Evolutionary conservation across 192 early-diverging fungal genomes (phyloP).

Genomic region (Umbelopsis ramanniana): DNA sequence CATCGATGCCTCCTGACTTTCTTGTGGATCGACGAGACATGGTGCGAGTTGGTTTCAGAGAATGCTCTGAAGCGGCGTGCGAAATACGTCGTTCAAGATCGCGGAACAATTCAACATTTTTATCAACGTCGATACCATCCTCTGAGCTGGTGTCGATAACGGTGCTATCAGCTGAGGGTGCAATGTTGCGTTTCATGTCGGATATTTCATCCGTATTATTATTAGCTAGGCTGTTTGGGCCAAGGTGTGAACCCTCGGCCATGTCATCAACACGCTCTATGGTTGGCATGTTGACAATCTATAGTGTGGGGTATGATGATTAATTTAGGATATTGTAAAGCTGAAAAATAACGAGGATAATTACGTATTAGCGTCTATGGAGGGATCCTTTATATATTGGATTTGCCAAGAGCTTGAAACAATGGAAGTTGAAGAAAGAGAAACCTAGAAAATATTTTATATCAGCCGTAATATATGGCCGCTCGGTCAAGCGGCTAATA

Average conservation of each 20-base stretch:
- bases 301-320: no score
- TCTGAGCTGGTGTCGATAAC: constrained; percentile 23
- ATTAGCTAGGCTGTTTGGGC: neutral
- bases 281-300: neutral
- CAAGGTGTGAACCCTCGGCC: neutral
- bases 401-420: neutral
- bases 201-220: neutral
- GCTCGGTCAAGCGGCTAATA: no score
- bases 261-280: neutral
- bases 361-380: neutral
- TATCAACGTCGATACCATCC: constrained; percentile 9
- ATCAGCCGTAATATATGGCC: neutral
- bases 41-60: constrained; percentile 13
- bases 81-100: constrained; percentile 19
- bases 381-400: neutral
- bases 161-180: constrained; percentile 1
- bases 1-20: neutral
- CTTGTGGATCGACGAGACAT: constrained; percentile 21
- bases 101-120: constrained; percentile 21
- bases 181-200: no score
- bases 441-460: neutral
- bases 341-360: neutral
- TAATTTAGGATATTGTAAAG: no score
- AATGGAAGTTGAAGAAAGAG: constrained; percentile 5
- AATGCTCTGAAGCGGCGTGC: neutral